A percentile compares a stretch with the other conserved stretches of the same genome.
These are phyloP conservation scores for Piper betle DNA, from an alignment of 164 flowering plant species.

Conservation along the genomic window DNA sequence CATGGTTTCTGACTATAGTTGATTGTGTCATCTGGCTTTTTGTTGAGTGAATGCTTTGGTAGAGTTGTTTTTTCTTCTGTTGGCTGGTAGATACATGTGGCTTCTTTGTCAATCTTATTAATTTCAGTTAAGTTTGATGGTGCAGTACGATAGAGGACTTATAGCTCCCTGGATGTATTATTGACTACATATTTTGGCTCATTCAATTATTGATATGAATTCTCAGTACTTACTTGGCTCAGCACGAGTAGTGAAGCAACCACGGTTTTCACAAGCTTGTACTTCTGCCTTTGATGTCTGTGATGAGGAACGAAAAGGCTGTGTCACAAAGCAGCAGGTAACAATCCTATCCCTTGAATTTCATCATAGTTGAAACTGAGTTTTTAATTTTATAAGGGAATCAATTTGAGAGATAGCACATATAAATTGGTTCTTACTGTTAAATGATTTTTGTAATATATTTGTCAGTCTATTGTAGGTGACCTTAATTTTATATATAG, in stretches of 20 bases:
- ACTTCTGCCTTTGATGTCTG: slow-evolving; percentile 21
- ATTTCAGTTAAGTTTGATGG: too few species aligned
- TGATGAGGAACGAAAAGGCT: slow-evolving; percentile 14
- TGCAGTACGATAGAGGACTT: too few species aligned
- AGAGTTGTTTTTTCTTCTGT: neutral
- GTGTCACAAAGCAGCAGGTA: slow-evolving; percentile 17
- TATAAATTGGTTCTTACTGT: too few species aligned
- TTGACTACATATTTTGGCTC: neutral
- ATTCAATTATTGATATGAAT: neutral
- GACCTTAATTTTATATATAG: too few species aligned
- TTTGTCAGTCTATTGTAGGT: too few species aligned
- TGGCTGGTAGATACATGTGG: neutral
- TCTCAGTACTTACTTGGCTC: slow-evolving; percentile 30
- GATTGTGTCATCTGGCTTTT: too few species aligned
- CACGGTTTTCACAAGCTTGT: slow-evolving; percentile 17
- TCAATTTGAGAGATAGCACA: too few species aligned
- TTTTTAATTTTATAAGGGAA: too few species aligned
- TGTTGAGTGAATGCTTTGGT: neutral
- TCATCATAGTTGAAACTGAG: too few species aligned
- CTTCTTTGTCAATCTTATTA: neutral
- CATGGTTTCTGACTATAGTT: too few species aligned
- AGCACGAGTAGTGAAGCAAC: slow-evolving; percentile 19
- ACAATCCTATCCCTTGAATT: neutral
- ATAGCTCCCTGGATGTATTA: too few species aligned
- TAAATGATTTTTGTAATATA: too few species aligned